These are phyloP conservation scores for Crithidia fasciculata DNA, from an alignment of 208 protist species.

Conservation along the genomic window DNA sequence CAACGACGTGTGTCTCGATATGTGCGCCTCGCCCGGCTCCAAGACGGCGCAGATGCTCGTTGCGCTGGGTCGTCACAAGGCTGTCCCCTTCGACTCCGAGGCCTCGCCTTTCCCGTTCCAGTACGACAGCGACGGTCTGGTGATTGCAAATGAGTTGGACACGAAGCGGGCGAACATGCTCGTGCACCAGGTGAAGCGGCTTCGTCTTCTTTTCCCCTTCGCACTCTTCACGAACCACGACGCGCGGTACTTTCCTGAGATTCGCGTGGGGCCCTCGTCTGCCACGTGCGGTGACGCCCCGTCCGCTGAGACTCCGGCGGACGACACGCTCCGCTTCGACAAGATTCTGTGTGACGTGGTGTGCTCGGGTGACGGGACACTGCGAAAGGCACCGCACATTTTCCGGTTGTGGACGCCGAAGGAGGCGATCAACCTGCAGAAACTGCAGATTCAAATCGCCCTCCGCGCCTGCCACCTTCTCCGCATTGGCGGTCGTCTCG, in stretches of 20 bases:
- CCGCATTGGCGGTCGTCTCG: slow-evolving; percentile 84
- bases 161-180: slow-evolving; percentile 88
- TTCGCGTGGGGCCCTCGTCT: slow-evolving; percentile 30
- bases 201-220: slow-evolving; percentile 87
- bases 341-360: slow-evolving; percentile 95
- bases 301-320: slow-evolving; percentile 6
- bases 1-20: slow-evolving; percentile 84
- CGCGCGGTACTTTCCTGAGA: slow-evolving; percentile 79
- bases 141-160: slow-evolving; percentile 91
- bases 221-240: slow-evolving; percentile 93
- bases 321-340: slow-evolving; percentile 83
- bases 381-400: slow-evolving; percentile 85
- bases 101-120: slow-evolving; percentile 83
- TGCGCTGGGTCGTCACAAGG: slow-evolving; percentile 79
- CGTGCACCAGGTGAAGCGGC: slow-evolving; percentile 86
- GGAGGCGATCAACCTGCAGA: slow-evolving; percentile 76
- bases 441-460: slow-evolving; percentile 89
- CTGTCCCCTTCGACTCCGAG: slow-evolving; percentile 43
- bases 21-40: slow-evolving; percentile 92
- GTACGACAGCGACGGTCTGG: slow-evolving; percentile 71
- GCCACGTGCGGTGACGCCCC: background rate
- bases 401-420: slow-evolving; percentile 87
- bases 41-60: slow-evolving; percentile 91
- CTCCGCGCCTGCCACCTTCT: slow-evolving; percentile 80
- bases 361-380: slow-evolving; percentile 95